A percentile compares a stretch with the other conserved stretches of the same genome.
These are phyloP conservation scores for Silene coronaria DNA, from an alignment of 179 eudicot genomes.

Conservation along the genomic window DNA sequence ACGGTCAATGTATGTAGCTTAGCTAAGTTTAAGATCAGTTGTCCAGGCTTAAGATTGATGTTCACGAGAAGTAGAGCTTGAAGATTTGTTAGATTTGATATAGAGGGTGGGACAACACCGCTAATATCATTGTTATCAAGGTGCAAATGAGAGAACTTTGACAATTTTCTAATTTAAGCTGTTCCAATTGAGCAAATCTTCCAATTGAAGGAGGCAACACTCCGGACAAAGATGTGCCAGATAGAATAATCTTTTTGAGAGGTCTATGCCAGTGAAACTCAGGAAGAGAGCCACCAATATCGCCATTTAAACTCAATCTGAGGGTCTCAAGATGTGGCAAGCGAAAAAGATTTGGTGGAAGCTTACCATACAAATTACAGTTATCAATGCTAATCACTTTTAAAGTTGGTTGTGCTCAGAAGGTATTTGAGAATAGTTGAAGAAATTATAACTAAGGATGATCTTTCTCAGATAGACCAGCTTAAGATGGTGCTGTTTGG, in stretches of 20 bases:
- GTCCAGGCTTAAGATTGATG: neutral
- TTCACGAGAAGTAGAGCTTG: neutral
- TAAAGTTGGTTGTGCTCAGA: slow-evolving; percentile 17
- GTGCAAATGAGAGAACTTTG: slow-evolving; percentile 9
- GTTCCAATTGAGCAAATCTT: slow-evolving; percentile 1
- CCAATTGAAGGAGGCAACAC: slow-evolving; percentile 19
- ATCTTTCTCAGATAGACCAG: slow-evolving; percentile 21
- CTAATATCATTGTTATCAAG: slow-evolving; percentile 1
- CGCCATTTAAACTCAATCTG: neutral
- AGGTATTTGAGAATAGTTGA: slow-evolving; percentile 26
- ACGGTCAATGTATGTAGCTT: neutral
- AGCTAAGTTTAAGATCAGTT: slow-evolving; percentile 5
- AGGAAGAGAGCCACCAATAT: slow-evolving; percentile 27
- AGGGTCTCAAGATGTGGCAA: slow-evolving; percentile 23
- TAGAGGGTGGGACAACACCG: slow-evolving; percentile 11
- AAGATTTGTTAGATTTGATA: slow-evolving; percentile 23
- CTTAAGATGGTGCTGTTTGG: slow-evolving; percentile 18
- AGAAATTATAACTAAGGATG: slow-evolving; percentile 21
- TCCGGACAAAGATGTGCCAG: neutral
- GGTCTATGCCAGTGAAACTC: slow-evolving; percentile 8
- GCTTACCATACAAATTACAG: slow-evolving; percentile 28
- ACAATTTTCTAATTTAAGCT: neutral
- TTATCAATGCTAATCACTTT: neutral
- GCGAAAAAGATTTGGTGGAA: slow-evolving; percentile 28
- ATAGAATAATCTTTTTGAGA: neutral